Percentiles rank a stretch among this genome's conserved stretches.
Conservation (phyloP, 2,329 filamentous ascomycete genomes). For the Aspergillus ruber region DNA sequence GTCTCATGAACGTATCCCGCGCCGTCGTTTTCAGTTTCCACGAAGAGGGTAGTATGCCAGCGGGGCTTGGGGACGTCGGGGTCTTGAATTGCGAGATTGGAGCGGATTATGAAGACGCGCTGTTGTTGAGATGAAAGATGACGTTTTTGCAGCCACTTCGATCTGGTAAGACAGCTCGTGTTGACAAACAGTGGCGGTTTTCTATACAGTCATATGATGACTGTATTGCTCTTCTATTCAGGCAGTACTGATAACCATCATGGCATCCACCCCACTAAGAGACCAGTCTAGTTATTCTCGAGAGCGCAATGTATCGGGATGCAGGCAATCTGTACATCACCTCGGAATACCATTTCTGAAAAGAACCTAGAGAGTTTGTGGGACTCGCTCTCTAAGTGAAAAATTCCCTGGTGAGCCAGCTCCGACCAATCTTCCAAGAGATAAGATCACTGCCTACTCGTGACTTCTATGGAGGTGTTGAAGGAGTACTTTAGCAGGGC, state of each 20-base stretch:
- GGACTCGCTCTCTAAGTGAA: neutral
- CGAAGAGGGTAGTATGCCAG: constrained; percentile 8
- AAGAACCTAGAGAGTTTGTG: neutral
- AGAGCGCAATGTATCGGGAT: neutral
- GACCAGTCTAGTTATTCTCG: too few species aligned
- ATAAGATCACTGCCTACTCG: neutral
- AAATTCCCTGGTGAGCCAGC: neutral
- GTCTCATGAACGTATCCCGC: constrained; percentile 6
- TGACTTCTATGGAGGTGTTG: neutral
- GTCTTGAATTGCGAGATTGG: constrained; percentile 5
- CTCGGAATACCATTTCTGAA: neutral
- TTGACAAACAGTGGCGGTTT: too few species aligned
- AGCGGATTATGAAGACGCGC: constrained; percentile 3
- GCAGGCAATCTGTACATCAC: neutral
- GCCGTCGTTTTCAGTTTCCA: constrained; percentile 2
- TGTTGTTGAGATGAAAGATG: neutral
- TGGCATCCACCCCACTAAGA: too few species aligned
- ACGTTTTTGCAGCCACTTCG: too few species aligned
- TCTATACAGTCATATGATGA: too few species aligned
- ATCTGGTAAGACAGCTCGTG: too few species aligned
- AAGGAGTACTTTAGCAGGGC: neutral
- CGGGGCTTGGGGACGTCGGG: constrained; percentile 5
- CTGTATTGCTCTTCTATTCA: too few species aligned
- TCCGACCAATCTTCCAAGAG: neutral
- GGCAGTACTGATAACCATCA: too few species aligned